Evolutionary conservation across 2,329 filamentous ascomycete species (phyloP).

Genomic region (Talaromyces sp.): DNA sequence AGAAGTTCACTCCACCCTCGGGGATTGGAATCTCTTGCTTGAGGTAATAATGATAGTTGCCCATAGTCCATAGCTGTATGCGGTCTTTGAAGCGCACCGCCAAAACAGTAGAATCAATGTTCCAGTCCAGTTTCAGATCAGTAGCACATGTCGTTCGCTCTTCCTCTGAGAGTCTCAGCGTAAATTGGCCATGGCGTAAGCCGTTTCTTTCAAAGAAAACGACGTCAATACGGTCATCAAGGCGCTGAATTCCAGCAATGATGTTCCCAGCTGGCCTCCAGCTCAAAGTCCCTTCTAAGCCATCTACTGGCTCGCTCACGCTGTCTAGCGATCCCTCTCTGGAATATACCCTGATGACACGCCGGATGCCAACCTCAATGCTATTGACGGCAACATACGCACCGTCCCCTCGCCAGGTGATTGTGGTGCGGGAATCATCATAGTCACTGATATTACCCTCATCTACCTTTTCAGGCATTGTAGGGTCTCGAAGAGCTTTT

Average conservation of each 20-base stretch:
- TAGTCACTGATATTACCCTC: constrained; percentile 67
- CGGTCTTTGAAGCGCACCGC: constrained; percentile 70
- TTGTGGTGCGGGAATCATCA: constrained; percentile 67
- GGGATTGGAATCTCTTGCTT: constrained; percentile 72
- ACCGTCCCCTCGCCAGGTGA: constrained; percentile 94
- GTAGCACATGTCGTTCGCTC: constrained; percentile 52
- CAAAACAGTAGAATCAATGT: constrained; percentile 83
- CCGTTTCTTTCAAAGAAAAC: constrained; percentile 97
- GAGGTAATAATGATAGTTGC: constrained; percentile 97
- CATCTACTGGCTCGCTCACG: constrained; percentile 90
- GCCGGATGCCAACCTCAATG: constrained; percentile 61
- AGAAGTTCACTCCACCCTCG: constrained; percentile 11
- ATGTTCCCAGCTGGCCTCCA: constrained; percentile 91
- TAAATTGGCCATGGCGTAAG: constrained; percentile 91
- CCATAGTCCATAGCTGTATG: constrained; percentile 93
- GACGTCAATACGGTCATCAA: constrained; percentile 66
- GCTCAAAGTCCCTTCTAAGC: constrained; percentile 77
- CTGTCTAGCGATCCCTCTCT: constrained; percentile 87
- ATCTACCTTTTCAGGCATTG: constrained; percentile 87
- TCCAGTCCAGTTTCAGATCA: constrained; percentile 72
- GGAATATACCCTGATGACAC: constrained; percentile 84
- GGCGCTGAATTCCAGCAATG: constrained; percentile 76
- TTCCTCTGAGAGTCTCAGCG: constrained; percentile 61
- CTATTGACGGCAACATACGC: constrained; percentile 83
- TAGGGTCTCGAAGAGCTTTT: constrained; percentile 81